Evolutionary conservation across 108 stramenopile species (phyloP).

Genomic region (Cyclostephanos tholiformis): DNA sequence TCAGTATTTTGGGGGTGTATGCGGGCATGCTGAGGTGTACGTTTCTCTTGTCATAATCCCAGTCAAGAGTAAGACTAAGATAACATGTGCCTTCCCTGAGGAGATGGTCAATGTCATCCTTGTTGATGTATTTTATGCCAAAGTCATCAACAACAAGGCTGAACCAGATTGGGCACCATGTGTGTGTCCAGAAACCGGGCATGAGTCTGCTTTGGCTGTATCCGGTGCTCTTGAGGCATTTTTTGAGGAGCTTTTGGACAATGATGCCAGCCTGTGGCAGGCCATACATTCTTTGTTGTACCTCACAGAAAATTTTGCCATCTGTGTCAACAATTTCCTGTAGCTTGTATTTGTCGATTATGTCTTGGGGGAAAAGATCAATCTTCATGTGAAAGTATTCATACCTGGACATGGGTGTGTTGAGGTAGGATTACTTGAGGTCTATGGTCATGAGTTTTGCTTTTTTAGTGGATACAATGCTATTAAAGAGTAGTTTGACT

Average conservation of each 20-base stretch:
- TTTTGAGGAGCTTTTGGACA: conserved; percentile 40
- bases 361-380: conserved; percentile 24
- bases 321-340: not conserved
- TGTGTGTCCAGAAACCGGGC: conserved; percentile 27
- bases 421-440: conserved; percentile 48
- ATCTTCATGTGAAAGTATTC: conserved; percentile 29
- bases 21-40: conserved; percentile 11
- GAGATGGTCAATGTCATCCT: conserved; percentile 6
- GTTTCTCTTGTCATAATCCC: conserved; percentile 10
- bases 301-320: conserved; percentile 18
- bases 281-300: conserved; percentile 54
- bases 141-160: conserved; percentile 17
- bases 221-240: conserved; percentile 18
- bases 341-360: conserved; percentile 50
- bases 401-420: conserved; percentile 39
- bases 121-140: conserved; percentile 11
- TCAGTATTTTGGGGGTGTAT: not conserved
- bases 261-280: conserved; percentile 27
- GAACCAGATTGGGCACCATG: not conserved
- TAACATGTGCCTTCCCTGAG: conserved; percentile 10
- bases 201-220: conserved; percentile 9
- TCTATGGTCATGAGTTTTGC: conserved; percentile 39
- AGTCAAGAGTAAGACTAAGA: conserved; percentile 16
- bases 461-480: not conserved
- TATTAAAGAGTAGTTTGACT: conserved; percentile 28